Evolutionary conservation across 108 stramenopile species (phyloP).

Genomic region (Nitzschia sp.): DNA sequence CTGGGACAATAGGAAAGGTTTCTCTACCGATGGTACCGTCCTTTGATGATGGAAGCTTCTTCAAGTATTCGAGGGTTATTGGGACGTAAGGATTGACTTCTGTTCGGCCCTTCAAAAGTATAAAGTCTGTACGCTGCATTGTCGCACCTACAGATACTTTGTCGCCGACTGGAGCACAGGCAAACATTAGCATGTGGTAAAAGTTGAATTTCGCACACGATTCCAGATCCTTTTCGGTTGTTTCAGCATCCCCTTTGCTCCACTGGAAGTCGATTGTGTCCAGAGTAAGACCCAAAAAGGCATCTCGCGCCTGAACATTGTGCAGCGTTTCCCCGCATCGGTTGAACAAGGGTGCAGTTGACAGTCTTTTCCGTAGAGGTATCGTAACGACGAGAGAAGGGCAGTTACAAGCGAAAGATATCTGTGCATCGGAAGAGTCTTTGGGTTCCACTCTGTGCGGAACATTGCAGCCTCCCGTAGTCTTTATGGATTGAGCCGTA

Average conservation of each 20-base stretch:
- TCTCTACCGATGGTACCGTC: conserved; percentile 17
- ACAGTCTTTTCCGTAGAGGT: conserved; percentile 10
- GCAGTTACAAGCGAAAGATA: conserved; percentile 14
- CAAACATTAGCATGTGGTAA: conserved; percentile 21
- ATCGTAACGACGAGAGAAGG: conserved; percentile 21
- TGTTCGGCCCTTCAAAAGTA: conserved; percentile 21
- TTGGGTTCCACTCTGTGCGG: neutral
- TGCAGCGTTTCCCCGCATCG: conserved; percentile 13
- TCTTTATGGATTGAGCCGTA: neutral
- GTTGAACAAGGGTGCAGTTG: conserved; percentile 15
- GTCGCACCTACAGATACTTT: conserved; percentile 1
- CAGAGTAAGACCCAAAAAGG: conserved; percentile 10
- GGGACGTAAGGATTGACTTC: conserved; percentile 39
- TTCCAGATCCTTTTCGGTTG: neutral
- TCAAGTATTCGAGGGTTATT: conserved; percentile 17
- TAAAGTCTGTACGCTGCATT: conserved; percentile 28
- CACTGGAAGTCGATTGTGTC: conserved; percentile 17
- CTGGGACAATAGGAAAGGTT: conserved; percentile 62
- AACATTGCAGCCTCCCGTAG: too few relatives aligned
- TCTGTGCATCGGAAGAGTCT: neutral
- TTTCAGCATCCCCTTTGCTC: neutral
- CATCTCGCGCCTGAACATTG: neutral
- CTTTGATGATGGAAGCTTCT: neutral
- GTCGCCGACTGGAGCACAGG: conserved; percentile 13
- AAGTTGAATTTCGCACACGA: conserved; percentile 8